Base-by-base conservation (phyloP, 345 rosid genomes). In the Moricandia moricandioides region DNA sequence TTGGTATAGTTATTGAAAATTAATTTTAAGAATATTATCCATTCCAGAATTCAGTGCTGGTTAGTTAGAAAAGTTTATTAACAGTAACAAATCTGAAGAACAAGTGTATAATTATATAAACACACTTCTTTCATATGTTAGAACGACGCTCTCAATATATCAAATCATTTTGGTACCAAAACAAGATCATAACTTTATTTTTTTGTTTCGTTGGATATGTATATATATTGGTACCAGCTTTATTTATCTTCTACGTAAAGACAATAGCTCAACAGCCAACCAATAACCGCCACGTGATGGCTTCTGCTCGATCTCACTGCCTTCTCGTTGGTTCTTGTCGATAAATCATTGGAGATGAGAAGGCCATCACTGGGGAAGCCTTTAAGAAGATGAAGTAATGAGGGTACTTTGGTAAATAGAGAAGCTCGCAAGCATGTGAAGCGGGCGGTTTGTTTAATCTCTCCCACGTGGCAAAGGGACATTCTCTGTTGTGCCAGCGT, bases 211-310 rank as follows among this genome's bases (percentile, higher is more conserved):
- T 29, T 29, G 34, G 43, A 71, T 71, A 34, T 65, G 72, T 65
- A 59, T 65, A 70, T 70, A 57, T 34, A 71, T 77, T 71, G 72
- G 63, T 65, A 65, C 14, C 52, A 65, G 82, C 88, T 85, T 89
- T 91, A 87, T 87, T 86, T 92, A 70, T 84, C 96, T 85, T 92
- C 89, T 85, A 89, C 84, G 97, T 88, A 84, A 89, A 88, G 97
- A 77, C 55, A 84, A 49, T 21, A 58, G 39, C 33, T 35, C 16
- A 39, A 33, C 26, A 68, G 61, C 92, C 84, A 91, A 84, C 70
- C 47, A 49, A 0, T 0, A 6, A 6, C 0, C 0, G 68, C 47
- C 76, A 71, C 76, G 76, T 77, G 27, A 13, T 0, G 16, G 34
- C 1, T 47, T 21, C 45, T 43, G 70, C 35, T 63, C 31, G 52